A percentile compares a stretch with the other conserved stretches of the same genome.
phyloP scores from a whole-genome alignment of 139 green algal genomes.

The Picochlorum costavermella region DNA sequence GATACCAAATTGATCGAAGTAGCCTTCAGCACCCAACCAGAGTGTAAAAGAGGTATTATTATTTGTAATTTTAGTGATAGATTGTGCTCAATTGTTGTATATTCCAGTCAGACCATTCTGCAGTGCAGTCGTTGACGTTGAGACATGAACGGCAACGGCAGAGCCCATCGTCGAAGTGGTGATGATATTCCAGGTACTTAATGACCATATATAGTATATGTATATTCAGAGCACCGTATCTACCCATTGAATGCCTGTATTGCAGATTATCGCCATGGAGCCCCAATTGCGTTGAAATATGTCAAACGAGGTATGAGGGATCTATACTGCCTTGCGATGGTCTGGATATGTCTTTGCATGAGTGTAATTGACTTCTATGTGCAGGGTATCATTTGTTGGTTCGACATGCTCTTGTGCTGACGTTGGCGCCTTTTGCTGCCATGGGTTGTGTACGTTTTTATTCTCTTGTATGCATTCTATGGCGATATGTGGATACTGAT shows the following conservation, averaged over 20 bases:
- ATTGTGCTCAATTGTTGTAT: no score
- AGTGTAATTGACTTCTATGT: not conserved
- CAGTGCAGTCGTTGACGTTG: no score
- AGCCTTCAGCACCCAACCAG: no score
- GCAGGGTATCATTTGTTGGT: conserved; percentile 68
- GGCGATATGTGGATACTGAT: no score
- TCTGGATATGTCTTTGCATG: not conserved
- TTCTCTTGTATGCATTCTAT: not conserved
- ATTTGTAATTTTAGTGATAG: no score
- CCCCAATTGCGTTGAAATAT: conserved; percentile 73
- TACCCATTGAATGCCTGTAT: not conserved
- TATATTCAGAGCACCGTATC: not conserved
- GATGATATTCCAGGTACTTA: conserved; percentile 1
- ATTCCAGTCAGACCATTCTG: no score
- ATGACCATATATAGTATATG: not conserved
- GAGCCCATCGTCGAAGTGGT: no score
- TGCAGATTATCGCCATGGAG: conserved; percentile 45
- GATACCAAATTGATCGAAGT: no score
- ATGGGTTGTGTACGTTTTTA: conserved; percentile 31
- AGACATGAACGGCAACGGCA: no score
- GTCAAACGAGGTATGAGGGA: conserved; percentile 53
- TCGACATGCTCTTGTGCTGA: conserved; percentile 50
- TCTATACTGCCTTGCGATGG: not conserved
- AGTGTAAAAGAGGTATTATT: no score
- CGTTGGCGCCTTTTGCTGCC: conserved; percentile 54